A percentile compares a stretch with the other conserved stretches of the same genome.
phyloP scores from a whole-genome alignment of 75 land plant genomes.

The Cupressus sempervirens region DNA sequence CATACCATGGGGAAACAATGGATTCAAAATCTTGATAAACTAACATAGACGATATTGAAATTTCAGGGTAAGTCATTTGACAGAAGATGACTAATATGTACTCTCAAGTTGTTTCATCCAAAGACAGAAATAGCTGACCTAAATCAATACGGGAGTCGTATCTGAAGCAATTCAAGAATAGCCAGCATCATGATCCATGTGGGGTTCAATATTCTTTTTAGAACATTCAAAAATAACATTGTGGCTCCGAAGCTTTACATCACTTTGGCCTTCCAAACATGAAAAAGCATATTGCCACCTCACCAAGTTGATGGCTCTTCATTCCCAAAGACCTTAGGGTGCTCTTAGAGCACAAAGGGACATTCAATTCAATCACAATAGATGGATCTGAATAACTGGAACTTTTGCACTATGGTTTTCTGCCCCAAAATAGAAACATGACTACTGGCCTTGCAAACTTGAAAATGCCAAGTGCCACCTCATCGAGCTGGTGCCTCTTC shows the following conservation, averaged over 20 bases:
- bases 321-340: background rate
- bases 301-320: background rate
- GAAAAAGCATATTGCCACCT: background rate
- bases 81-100: background rate
- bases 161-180: background rate
- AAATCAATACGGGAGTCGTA: no score
- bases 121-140: no score
- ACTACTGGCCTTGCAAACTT: background rate
- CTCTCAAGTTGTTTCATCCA: background rate
- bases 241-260: background rate
- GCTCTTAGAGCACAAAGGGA: background rate
- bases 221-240: no score
- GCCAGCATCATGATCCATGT: background rate
- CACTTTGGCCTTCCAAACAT: background rate
- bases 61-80: no score
- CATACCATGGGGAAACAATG: background rate
- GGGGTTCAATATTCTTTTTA: no score
- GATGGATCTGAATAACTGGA: background rate
- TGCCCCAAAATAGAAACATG: background rate
- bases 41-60: no score
- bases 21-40: no score
- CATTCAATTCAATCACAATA: no score
- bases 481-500: background rate
- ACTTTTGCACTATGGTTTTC: background rate
- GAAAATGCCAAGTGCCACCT: background rate